phyloP scores from a whole-genome alignment of 1,284 basidiomycete genomes.

The Malassezia nana region DNA sequence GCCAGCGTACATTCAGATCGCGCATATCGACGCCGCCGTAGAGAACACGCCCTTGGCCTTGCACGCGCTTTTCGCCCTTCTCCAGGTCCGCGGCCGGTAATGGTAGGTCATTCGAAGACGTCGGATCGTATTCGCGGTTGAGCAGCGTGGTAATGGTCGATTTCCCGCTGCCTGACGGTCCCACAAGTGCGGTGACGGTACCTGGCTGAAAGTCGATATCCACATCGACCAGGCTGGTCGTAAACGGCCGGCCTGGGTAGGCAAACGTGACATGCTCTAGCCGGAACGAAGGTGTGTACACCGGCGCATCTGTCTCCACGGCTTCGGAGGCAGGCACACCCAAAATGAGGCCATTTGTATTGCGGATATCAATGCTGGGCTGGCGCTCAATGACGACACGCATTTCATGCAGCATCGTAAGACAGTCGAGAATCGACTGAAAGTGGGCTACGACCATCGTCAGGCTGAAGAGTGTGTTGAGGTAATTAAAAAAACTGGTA shows the following conservation, averaged over 20 bases:
- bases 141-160: slow-evolving; percentile 50
- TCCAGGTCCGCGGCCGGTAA: not conserved
- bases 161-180: slow-evolving; percentile 44
- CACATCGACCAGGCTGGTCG: slow-evolving; percentile 32
- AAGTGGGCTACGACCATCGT: slow-evolving; percentile 42
- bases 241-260: slow-evolving; percentile 34
- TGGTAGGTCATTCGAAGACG: slow-evolving; percentile 25
- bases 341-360: slow-evolving; percentile 22
- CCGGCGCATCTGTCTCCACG: not conserved
- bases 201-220: slow-evolving; percentile 29
- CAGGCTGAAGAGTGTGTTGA: slow-evolving; percentile 41
- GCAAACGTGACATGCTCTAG: slow-evolving; percentile 39
- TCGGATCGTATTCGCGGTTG: slow-evolving; percentile 50
- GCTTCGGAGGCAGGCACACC: slow-evolving; percentile 2
- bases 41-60: slow-evolving; percentile 31
- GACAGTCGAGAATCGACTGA: slow-evolving; percentile 32
- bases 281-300: slow-evolving; percentile 28
- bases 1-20: slow-evolving; percentile 49
- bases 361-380: slow-evolving; percentile 41
- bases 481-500: slow-evolving; percentile 41
- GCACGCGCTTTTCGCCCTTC: slow-evolving; percentile 7
- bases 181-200: slow-evolving; percentile 48
- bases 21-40: slow-evolving; percentile 47
- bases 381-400: slow-evolving; percentile 35
- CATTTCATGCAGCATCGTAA: slow-evolving; percentile 28